Base-by-base conservation (phyloP, 345 rosid species). In the Populus pruinosa region DNA sequence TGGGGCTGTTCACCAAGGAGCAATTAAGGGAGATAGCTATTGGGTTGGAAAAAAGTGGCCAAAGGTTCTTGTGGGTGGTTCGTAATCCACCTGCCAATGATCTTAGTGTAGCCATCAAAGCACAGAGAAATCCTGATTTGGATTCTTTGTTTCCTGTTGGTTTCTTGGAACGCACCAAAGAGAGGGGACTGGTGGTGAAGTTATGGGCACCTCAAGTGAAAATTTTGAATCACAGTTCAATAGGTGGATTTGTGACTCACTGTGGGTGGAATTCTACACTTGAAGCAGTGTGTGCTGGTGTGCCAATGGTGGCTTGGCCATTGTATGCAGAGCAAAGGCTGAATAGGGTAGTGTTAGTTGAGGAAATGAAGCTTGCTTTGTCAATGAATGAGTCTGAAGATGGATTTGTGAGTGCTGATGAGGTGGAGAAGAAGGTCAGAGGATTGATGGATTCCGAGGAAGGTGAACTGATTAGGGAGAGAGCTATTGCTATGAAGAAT, bases 181-280 rank as follows among this genome's bases (percentile, higher is more conserved):
- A 77, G 9, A 83, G 73, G 77, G 93, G 96, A 5, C 64, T 84
- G 63, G 87, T 87, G 41, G 81, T 89, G 68, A 83, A 86, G 76
- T 81, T 83, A 3, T 90, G 93, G 92, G 91, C 89, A 0, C 92
- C 91, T 1, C 93, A 91, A 71, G 85, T 88, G 68, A 86, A 78
- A 20, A 85, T 90, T 36, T 69, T 88, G 79, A 87, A 71, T 44
- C 92, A 87, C 38, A 77, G 69, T 12, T 79, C 92, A 0, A 75
- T 87, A 0, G 90, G 91, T 2, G 92, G 92, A 29, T 91, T 91
- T 47, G 91, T 90, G 36, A 90, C 87, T 64, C 93, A 90, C 72
- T 85, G 92, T 43, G 92, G 96, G 9, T 91, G 92, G 93, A 91
- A 90, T 76, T 89, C 93, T 0, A 79, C 84, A 49, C 87, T 91